phyloP scores from a whole-genome alignment of 768 basidiomycete genomes.

The Lactarius psammicola region DNA sequence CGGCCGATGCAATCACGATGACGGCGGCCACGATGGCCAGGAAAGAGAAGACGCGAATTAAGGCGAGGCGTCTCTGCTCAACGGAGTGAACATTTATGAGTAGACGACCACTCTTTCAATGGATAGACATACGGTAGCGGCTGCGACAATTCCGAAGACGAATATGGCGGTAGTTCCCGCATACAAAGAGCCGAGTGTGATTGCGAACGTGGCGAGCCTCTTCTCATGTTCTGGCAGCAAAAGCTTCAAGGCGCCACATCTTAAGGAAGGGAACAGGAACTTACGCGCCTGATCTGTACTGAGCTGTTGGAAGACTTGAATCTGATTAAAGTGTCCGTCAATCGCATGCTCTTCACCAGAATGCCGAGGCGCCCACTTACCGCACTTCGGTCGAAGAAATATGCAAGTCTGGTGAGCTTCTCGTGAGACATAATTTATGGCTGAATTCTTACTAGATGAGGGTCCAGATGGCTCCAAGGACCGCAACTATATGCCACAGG shows the following conservation, averaged over 20 bases:
- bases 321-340: slow-evolving; percentile 38
- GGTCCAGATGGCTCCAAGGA: slow-evolving; percentile 56
- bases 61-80: slow-evolving; percentile 48
- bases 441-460: slow-evolving; percentile 53
- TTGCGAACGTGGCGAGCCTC: slow-evolving; percentile 51
- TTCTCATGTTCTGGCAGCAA: slow-evolving; percentile 41
- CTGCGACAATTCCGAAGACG: slow-evolving; percentile 53
- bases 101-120: neutral
- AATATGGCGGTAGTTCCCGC: slow-evolving; percentile 51
- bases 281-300: slow-evolving; percentile 47
- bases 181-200: slow-evolving; percentile 61
- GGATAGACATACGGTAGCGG: slow-evolving; percentile 45
- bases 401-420: slow-evolving; percentile 31
- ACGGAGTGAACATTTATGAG: neutral
- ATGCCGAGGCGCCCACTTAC: slow-evolving; percentile 4
- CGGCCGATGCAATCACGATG: slow-evolving; percentile 48
- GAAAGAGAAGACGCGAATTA: slow-evolving; percentile 58
- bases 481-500: slow-evolving; percentile 35
- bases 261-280: slow-evolving; percentile 30
- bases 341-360: neutral
- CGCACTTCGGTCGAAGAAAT: slow-evolving; percentile 31
- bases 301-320: slow-evolving; percentile 60
- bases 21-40: slow-evolving; percentile 48
- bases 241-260: neutral
- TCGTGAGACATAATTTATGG: neutral